Percentiles rank a stretch among this genome's conserved stretches.
phyloP scores from a whole-genome alignment of 352 stramenopile genomes.

The Saprolegnia parasitica region DNA sequence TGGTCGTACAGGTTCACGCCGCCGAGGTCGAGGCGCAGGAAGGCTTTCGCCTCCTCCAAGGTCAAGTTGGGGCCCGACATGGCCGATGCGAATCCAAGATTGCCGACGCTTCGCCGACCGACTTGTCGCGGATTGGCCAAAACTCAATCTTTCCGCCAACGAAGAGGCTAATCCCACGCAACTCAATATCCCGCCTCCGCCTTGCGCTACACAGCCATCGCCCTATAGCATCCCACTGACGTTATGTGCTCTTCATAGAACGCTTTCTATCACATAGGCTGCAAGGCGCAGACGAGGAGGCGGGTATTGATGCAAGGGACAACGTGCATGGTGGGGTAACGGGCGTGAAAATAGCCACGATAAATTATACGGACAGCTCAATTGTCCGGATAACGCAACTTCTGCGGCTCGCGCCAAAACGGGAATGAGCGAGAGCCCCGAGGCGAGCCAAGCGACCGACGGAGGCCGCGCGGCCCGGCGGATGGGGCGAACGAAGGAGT shows the following conservation, averaged over 20 bases:
- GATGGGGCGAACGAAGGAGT: constrained; percentile 23
- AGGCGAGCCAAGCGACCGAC: not conserved
- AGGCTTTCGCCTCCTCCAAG: constrained; percentile 85
- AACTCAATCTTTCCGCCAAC: constrained; percentile 2
- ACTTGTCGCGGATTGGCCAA: constrained; percentile 9
- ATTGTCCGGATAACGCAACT: constrained; percentile 9
- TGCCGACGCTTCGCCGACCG: constrained; percentile 4
- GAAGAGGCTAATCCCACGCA: not conserved
- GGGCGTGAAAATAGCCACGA: not conserved
- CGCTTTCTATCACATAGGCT: not conserved
- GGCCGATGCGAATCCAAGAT: not conserved
- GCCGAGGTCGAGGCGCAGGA: constrained; percentile 69
- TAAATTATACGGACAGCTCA: not conserved
- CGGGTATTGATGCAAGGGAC: no score
- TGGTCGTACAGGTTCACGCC: constrained; percentile 84
- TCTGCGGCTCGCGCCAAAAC: constrained; percentile 24
- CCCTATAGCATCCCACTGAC: not conserved
- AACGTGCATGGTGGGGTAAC: not conserved
- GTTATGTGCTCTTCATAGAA: not conserved
- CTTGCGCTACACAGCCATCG: not conserved
- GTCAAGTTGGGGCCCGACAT: constrained; percentile 34
- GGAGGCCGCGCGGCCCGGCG: not conserved
- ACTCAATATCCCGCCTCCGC: not conserved
- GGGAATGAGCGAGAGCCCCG: not conserved
- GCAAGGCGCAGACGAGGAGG: no score